Evolutionary conservation across 371 early-diverging fungal genomes (phyloP).

Genomic region (Phascolomyces articulosus): DNA sequence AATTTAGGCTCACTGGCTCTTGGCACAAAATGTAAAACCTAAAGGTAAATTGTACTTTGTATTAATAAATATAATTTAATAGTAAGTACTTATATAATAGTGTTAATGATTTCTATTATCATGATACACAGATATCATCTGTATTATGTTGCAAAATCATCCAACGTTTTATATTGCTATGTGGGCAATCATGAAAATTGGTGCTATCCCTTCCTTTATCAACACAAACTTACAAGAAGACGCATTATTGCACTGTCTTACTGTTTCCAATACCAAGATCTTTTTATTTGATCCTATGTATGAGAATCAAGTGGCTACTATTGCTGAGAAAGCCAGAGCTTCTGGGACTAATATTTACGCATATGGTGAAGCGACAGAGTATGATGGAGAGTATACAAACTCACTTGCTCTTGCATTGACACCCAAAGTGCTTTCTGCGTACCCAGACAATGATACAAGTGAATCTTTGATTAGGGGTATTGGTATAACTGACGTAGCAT

Average conservation of each 20-base stretch:
- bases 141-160: slow-evolving; percentile 37
- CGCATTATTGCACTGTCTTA: slow-evolving; percentile 32
- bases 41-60: slow-evolving; percentile 21
- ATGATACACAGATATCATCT: slow-evolving; percentile 37
- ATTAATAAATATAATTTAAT: no score
- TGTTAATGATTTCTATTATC: no score
- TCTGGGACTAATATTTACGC: slow-evolving; percentile 17
- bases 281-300: slow-evolving; percentile 34
- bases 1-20: slow-evolving; percentile 28
- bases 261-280: slow-evolving; percentile 21
- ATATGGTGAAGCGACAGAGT: slow-evolving; percentile 34
- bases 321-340: slow-evolving; percentile 2
- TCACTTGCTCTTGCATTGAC: slow-evolving; percentile 29
- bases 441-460: slow-evolving; percentile 30
- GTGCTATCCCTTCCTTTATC: slow-evolving; percentile 34
- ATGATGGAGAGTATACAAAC: slow-evolving; percentile 20
- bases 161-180: slow-evolving; percentile 27
- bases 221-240: slow-evolving; percentile 32
- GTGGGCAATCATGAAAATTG: slow-evolving; percentile 34
- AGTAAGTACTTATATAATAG: no score
- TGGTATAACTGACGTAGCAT: slow-evolving; percentile 26
- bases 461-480: slow-evolving; percentile 29
- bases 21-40: slow-evolving; percentile 19
- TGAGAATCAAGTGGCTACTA: slow-evolving; percentile 20
- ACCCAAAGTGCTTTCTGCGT: slow-evolving; percentile 17